These are phyloP conservation scores for Quercus ilex DNA, from an alignment of 306 rosid species.

Conservation along the genomic window DNA sequence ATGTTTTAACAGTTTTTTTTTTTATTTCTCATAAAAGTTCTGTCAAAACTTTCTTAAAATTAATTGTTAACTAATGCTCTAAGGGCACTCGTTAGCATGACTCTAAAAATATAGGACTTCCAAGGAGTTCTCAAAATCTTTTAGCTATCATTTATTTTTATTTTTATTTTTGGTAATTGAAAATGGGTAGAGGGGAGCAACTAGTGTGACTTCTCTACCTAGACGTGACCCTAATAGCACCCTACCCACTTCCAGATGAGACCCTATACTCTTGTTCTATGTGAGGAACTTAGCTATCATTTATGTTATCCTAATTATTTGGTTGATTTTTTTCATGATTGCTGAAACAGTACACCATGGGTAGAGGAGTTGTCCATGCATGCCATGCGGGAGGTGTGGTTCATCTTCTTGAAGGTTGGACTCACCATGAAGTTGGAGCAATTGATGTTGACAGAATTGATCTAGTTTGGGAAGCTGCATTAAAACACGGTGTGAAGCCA, in stretches of 20 bases:
- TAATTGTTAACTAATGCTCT: fast-evolving
- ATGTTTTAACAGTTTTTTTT: no score
- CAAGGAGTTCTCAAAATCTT: neutral
- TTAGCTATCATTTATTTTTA: no score
- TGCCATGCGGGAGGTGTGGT: constrained; percentile 99
- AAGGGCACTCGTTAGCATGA: fast-evolving
- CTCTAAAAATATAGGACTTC: no score
- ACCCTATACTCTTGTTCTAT: no score
- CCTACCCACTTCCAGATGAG: no score
- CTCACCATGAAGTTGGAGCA: constrained; percentile 93
- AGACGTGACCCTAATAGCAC: no score
- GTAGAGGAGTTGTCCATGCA: constrained; percentile 93
- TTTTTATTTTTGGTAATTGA: no score
- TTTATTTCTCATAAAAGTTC: no score
- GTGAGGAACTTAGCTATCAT: neutral
- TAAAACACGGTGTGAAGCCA: constrained; percentile 77
- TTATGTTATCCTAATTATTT: neutral
- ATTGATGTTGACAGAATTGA: constrained; percentile 81
- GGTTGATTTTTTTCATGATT: neutral
- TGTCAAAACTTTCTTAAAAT: no score
- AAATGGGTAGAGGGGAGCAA: no score
- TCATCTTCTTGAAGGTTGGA: constrained; percentile 85
- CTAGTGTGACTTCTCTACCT: no score
- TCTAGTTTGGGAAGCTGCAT: constrained; percentile 90
- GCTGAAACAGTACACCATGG: constrained; percentile 79